phyloP scores from a whole-genome alignment of 2,329 filamentous ascomycete genomes.

The Balansia obtecta region DNA sequence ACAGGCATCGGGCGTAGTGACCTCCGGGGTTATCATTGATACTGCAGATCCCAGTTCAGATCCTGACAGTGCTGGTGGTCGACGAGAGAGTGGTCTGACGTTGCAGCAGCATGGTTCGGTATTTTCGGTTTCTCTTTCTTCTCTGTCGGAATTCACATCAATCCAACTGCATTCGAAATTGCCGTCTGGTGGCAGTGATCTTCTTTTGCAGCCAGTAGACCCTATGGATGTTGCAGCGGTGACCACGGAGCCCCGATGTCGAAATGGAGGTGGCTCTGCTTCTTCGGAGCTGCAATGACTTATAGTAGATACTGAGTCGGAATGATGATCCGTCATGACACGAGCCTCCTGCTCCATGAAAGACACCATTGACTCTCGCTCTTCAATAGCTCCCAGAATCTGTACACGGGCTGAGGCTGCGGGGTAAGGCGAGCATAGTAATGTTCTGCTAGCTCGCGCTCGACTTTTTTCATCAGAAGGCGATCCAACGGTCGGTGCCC shows the following conservation, averaged over 20 bases:
- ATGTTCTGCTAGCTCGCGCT: conserved; percentile 6
- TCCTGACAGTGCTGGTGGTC: conserved; percentile 18
- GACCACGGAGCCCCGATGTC: conserved; percentile 21
- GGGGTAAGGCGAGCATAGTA: conserved; percentile 16
- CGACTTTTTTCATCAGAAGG: conserved; percentile 17
- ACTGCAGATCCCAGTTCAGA: conserved; percentile 6
- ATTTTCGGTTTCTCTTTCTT: conserved; percentile 11
- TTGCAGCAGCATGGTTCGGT: conserved; percentile 1
- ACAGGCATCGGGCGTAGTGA: neutral
- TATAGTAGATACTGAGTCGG: conserved; percentile 21
- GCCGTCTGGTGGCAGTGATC: conserved; percentile 9
- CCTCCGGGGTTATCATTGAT: neutral
- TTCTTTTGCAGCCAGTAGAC: conserved; percentile 15
- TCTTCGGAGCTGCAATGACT: conserved; percentile 20
- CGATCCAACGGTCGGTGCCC: conserved; percentile 28
- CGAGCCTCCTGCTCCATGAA: conserved; percentile 16
- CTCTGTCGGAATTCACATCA: conserved; percentile 23
- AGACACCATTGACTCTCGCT: conserved; percentile 22
- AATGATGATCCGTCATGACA: conserved; percentile 14
- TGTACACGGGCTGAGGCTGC: conserved; percentile 18
- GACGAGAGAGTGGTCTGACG: conserved; percentile 14
- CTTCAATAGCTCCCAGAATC: conserved; percentile 23
- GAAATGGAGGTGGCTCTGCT: conserved; percentile 20
- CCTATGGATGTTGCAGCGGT: conserved; percentile 25
- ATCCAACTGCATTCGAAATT: conserved; percentile 24